These are phyloP conservation scores for Apophysomyces trapeziformis DNA, from an alignment of 371 early-diverging fungal species.

Conservation along the genomic window DNA sequence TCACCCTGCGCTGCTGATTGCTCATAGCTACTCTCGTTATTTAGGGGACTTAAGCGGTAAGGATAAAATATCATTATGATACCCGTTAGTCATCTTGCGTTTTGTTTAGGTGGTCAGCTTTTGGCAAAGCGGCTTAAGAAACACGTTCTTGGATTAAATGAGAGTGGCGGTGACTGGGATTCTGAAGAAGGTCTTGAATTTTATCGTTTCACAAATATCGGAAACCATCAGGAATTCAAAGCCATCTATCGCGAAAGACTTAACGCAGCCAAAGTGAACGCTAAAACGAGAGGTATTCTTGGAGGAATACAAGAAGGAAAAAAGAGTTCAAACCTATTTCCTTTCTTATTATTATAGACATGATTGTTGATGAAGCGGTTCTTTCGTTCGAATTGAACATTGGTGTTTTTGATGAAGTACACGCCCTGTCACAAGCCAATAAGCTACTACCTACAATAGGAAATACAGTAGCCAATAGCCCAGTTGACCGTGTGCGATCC, in stretches of 20 bases:
- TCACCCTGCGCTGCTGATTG: constrained; percentile 59
- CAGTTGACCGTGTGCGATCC: constrained; percentile 1
- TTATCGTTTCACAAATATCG: constrained; percentile 56
- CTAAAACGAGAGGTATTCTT: constrained; percentile 35
- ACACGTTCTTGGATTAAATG: constrained; percentile 39
- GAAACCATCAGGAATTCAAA: constrained; percentile 62
- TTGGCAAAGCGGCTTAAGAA: constrained; percentile 60
- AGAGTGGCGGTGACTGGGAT: constrained; percentile 46
- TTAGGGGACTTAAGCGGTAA: constrained; percentile 64
- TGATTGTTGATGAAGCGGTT: constrained; percentile 48
- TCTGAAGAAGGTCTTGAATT: constrained; percentile 53
- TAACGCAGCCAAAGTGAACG: constrained; percentile 45
- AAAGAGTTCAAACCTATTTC: neutral
- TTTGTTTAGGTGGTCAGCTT: constrained; percentile 61
- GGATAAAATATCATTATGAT: neutral
- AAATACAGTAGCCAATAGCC: neutral
- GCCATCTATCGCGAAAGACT: constrained; percentile 58
- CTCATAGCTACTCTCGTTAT: constrained; percentile 67
- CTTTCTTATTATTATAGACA: constrained; percentile 19
- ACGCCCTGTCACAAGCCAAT: constrained; percentile 37
- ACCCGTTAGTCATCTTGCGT: neutral
- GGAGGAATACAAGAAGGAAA: neutral
- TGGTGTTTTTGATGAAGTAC: constrained; percentile 53
- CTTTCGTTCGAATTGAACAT: constrained; percentile 52
- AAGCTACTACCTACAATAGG: constrained; percentile 25